Base-by-base conservation (phyloP, 148 eudicot species). In the Diospyros kaki region DNA sequence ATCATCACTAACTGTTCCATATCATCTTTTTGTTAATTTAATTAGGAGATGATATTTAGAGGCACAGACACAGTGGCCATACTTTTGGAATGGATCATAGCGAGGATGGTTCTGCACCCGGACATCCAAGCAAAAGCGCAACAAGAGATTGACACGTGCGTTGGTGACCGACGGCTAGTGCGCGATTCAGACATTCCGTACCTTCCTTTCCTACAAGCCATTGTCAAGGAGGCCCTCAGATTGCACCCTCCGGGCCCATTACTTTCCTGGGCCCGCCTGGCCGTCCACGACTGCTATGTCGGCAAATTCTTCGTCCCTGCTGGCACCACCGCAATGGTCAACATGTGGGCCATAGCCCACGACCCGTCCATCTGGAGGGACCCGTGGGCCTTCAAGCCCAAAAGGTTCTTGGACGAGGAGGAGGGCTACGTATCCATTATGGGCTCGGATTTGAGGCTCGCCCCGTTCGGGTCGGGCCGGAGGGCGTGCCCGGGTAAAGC, bases 311-410 rank as follows among this genome's bases (percentile, higher is more conserved):
- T 75, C 52, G 73, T 90, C 68, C 97, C 94, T 9, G 89, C 89
- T 66, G 94, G 94, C 71, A 90, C 97, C 7, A 90, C 93, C 0
- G 97, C 94, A 0, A 90, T 92, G 97, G 94, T 92, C 4, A 92
- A 92, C 85, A 92, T 92, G 97, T 92, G 97, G 97, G 92, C 97
- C 76, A 92, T 92, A 53, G 81, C 92, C 59, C 97, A 88, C 10
- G 94, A 92, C 75, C 86, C 92, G 4, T 38, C 83, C 41, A 73
- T 92, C 43, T 92, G 97, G 97, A 69, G 74, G 52, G 92, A 92
- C 53, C 97, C 97, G 39, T 84, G 83, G 87, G 77, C 79, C 13
- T 92, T 90, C 74, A 81, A 52, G 74, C 94, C 94, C 15, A 83
- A 87, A 13, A 77, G 97, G 76, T 90, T 88, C 79, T 64, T 85